These are phyloP conservation scores for Leucaena leucocephala DNA, from an alignment of 306 rosid genomes.

Conservation along the genomic window DNA sequence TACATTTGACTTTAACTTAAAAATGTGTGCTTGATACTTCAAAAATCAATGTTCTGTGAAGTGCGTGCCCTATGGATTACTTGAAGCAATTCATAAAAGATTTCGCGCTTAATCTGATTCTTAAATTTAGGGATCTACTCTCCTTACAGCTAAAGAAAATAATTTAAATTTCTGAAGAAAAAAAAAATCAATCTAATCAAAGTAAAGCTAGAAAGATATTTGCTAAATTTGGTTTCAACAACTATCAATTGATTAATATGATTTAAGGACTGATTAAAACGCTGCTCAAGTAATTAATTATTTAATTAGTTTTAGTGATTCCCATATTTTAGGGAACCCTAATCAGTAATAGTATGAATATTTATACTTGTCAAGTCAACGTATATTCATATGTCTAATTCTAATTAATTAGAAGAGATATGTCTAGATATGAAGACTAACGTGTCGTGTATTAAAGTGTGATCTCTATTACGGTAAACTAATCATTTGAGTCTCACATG, in stretches of 20 bases:
- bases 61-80: neutral
- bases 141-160: neutral
- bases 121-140: neutral
- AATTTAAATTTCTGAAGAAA: neutral
- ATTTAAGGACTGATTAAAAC: neutral
- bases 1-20: neutral
- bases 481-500: neutral
- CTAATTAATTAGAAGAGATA: neutral
- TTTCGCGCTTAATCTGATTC: neutral
- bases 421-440: neutral
- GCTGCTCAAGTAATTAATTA: neutral
- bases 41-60: neutral
- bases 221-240: neutral
- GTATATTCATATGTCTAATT: neutral
- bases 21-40: neutral
- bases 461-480: neutral
- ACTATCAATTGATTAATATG: neutral
- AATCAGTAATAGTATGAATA: neutral
- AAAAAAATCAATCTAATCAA: neutral
- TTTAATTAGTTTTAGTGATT: neutral
- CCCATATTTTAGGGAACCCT: neutral
- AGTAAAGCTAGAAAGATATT: neutral
- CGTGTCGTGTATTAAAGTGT: neutral
- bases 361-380: neutral
- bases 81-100: slow-evolving; percentile 2